A percentile compares a stretch with the other conserved stretches of the same genome.
Evolutionary conservation across 106 monocot species (phyloP).

Genomic region (Dactylorhiza incarnata): DNA sequence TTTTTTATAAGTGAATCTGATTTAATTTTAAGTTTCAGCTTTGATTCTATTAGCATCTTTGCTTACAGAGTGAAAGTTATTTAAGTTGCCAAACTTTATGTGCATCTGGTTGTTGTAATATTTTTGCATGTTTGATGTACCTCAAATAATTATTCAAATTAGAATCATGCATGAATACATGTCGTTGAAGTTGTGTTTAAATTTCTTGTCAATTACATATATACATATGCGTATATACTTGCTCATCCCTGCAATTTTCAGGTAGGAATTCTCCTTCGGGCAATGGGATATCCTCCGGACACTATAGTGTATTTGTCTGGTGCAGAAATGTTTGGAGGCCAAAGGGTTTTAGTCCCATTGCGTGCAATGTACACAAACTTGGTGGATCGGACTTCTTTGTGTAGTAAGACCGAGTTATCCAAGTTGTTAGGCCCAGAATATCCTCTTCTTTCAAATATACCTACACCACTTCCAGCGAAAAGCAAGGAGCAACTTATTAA

Average conservation of each 20-base stretch:
- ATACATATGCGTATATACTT: not conserved
- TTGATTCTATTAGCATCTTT: too few species aligned
- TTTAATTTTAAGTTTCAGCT: too few species aligned
- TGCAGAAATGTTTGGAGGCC: slow-evolving; percentile 82
- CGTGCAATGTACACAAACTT: slow-evolving; percentile 62
- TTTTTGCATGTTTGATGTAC: not conserved
- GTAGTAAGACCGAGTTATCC: slow-evolving; percentile 50
- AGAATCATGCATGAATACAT: not conserved
- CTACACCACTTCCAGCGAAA: slow-evolving; percentile 36
- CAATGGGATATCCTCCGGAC: slow-evolving; percentile 69
- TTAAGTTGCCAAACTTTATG: not conserved
- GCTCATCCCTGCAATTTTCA: slow-evolving; percentile 13
- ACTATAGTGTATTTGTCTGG: slow-evolving; percentile 82
- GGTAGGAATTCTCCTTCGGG: slow-evolving; percentile 83
- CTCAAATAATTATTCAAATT: not conserved
- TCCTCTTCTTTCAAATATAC: slow-evolving; percentile 35
- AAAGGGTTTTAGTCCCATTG: slow-evolving; percentile 66
- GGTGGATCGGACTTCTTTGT: slow-evolving; percentile 66
- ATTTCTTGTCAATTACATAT: not conserved
- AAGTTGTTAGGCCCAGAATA: slow-evolving; percentile 55
- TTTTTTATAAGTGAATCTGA: too few species aligned
- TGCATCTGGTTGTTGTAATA: not conserved
- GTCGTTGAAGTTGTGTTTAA: not conserved
- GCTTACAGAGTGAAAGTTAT: not conserved
- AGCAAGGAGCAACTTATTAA: slow-evolving; percentile 46